Percentiles rank a stretch among this genome's conserved stretches.
Evolutionary conservation across 352 stramenopile genomes (phyloP).

Genomic region (Globisporangium echinulatum): DNA sequence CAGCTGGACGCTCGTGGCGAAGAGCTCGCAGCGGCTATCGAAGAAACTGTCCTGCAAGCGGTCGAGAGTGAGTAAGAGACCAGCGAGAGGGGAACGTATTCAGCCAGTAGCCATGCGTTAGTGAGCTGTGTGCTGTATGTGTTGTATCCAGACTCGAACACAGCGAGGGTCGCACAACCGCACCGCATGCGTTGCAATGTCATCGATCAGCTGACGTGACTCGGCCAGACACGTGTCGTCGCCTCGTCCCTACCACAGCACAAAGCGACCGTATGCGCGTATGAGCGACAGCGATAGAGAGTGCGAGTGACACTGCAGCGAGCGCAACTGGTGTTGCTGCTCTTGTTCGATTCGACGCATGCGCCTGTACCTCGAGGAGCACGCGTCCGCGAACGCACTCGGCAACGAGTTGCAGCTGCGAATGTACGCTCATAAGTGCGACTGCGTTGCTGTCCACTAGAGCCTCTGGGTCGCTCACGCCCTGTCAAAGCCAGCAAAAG

Average conservation of each 20-base stretch:
- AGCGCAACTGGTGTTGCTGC: neutral
- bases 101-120: too few relatives aligned
- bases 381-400: constrained; percentile 44
- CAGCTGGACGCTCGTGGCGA: constrained; percentile 16
- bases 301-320: neutral
- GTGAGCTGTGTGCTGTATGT: too few relatives aligned
- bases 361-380: constrained; percentile 27
- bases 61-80: neutral
- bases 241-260: constrained; percentile 21
- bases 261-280: neutral
- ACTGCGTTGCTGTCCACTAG: constrained; percentile 19
- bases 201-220: constrained; percentile 13
- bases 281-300: neutral
- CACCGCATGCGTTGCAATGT: constrained; percentile 17
- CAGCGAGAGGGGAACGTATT: too few relatives aligned
- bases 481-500: constrained; percentile 3
- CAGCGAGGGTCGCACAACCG: neutral
- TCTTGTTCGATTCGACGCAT: too few relatives aligned
- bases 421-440: constrained; percentile 15
- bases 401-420: constrained; percentile 17
- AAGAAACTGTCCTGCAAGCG: constrained; percentile 13
- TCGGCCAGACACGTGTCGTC: constrained; percentile 12
- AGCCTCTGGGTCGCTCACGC: constrained; percentile 18
- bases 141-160: too few relatives aligned
- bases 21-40: constrained; percentile 19